These are phyloP conservation scores for Globisporangium cederbergense DNA, from an alignment of 352 stramenopile genomes.

Conservation along the genomic window DNA sequence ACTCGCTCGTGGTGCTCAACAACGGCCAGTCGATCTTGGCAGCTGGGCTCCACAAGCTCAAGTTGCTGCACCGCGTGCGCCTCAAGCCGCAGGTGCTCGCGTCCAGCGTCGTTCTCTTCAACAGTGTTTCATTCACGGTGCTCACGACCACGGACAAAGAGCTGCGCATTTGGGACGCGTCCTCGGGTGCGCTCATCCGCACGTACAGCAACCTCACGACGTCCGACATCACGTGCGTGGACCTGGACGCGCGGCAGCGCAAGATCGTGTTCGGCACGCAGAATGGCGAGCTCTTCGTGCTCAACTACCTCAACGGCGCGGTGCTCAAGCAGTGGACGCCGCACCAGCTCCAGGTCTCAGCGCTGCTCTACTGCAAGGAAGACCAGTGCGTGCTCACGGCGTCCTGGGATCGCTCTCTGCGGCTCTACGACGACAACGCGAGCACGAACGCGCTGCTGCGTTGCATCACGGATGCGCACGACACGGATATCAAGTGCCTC, in stretches of 20 bases:
- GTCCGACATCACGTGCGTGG: constrained; percentile 69
- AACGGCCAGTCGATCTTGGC: constrained; percentile 60
- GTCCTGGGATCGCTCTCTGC: constrained; percentile 72
- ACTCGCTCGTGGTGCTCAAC: constrained; percentile 59
- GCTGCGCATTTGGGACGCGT: constrained; percentile 68
- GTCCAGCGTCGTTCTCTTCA: constrained; percentile 65
- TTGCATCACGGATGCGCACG: constrained; percentile 66
- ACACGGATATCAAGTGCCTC: constrained; percentile 75
- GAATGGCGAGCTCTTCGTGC: constrained; percentile 58
- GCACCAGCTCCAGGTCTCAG: constrained; percentile 58
- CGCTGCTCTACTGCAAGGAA: constrained; percentile 72
- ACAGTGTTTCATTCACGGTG: constrained; percentile 60
- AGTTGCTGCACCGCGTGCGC: constrained; percentile 60
- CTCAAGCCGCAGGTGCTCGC: constrained; percentile 57
- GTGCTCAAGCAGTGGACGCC: constrained; percentile 61
- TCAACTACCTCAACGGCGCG: constrained; percentile 78
- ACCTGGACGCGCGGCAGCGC: constrained; percentile 61
- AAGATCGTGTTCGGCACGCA: constrained; percentile 72
- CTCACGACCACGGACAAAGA: constrained; percentile 67
- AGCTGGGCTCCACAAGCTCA: constrained; percentile 63
- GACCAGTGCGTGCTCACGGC: constrained; percentile 69
- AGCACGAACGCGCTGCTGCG: constrained; percentile 52
- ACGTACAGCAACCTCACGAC: constrained; percentile 48
- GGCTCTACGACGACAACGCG: constrained; percentile 69
- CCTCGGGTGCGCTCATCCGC: constrained; percentile 47